These are phyloP conservation scores for Dactylellina haptotyla DNA, from an alignment of 2,329 filamentous ascomycete species.

Conservation along the genomic window DNA sequence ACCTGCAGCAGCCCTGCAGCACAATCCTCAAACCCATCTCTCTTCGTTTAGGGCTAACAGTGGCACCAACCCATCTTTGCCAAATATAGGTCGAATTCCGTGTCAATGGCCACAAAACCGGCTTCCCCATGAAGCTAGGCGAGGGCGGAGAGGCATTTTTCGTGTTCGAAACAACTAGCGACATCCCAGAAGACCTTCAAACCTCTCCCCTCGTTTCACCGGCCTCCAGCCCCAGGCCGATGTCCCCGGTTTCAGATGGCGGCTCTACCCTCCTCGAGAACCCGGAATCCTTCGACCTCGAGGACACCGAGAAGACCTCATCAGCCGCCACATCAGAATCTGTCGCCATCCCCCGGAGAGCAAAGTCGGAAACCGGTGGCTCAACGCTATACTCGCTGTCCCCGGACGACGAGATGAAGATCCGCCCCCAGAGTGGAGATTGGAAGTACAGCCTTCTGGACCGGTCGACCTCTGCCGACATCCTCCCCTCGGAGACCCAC, in stretches of 20 bases:
- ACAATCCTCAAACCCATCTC: not conserved
- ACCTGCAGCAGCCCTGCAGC: slow-evolving; percentile 12
- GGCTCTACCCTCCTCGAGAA: slow-evolving; percentile 61
- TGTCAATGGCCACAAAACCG: slow-evolving; percentile 90
- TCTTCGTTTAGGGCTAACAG: slow-evolving; percentile 20
- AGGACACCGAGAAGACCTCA: slow-evolving; percentile 55
- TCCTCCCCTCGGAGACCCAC: slow-evolving; percentile 63
- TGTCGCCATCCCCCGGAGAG: slow-evolving; percentile 59
- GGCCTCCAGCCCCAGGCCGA: slow-evolving; percentile 75
- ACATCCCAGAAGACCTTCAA: slow-evolving; percentile 90
- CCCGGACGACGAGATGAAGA: slow-evolving; percentile 58
- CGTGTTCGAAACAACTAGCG: slow-evolving; percentile 93
- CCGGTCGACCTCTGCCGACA: slow-evolving; percentile 68
- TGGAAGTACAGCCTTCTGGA: slow-evolving; percentile 60
- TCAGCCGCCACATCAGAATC: slow-evolving; percentile 56
- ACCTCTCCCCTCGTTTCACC: slow-evolving; percentile 94
- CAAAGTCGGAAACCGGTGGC: slow-evolving; percentile 65
- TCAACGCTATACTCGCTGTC: slow-evolving; percentile 62
- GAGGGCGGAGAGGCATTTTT: slow-evolving; percentile 99
- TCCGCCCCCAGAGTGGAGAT: slow-evolving; percentile 59
- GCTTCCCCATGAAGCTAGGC: slow-evolving; percentile 97
- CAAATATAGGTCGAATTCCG: slow-evolving; percentile 79
- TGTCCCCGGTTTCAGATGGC: slow-evolving; percentile 57
- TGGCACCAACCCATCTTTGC: slow-evolving; percentile 1
- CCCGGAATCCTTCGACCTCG: slow-evolving; percentile 66